These are phyloP conservation scores for Boletus subparvulus DNA, from an alignment of 768 basidiomycete species.

Conservation along the genomic window DNA sequence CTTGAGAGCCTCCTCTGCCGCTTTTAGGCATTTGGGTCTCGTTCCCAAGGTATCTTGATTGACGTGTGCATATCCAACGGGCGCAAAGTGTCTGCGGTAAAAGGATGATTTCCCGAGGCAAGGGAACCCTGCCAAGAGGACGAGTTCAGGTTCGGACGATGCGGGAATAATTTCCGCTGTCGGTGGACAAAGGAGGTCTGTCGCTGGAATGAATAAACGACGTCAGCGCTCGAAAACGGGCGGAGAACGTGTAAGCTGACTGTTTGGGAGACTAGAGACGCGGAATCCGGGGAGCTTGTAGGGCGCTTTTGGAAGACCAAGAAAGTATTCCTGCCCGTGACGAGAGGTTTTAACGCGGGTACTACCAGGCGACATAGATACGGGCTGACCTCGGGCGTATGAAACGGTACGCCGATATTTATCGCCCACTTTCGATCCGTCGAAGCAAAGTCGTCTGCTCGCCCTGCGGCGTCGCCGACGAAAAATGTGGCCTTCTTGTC, in stretches of 20 bases:
- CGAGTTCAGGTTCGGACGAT: constrained; percentile 40
- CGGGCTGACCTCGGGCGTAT: constrained; percentile 74
- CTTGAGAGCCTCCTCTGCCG: constrained; percentile 52
- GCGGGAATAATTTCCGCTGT: constrained; percentile 16
- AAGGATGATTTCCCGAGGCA: constrained; percentile 82
- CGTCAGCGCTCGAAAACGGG: neutral
- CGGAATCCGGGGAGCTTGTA: constrained; percentile 67
- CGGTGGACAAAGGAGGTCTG: constrained; percentile 34
- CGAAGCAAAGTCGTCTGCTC: constrained; percentile 71
- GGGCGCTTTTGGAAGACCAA: constrained; percentile 45
- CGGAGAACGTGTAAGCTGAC: constrained; percentile 14
- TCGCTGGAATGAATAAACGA: constrained; percentile 29
- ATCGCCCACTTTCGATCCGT: constrained; percentile 86
- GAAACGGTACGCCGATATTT: constrained; percentile 71
- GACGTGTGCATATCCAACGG: constrained; percentile 72
- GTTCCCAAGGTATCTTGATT: constrained; percentile 83
- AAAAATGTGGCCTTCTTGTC: constrained; percentile 71
- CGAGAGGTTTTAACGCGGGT: neutral
- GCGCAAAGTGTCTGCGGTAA: constrained; percentile 65
- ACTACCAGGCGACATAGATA: neutral
- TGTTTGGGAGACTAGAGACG: constrained; percentile 44
- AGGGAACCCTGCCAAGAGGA: constrained; percentile 63
- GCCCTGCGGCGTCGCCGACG: constrained; percentile 89
- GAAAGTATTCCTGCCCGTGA: constrained; percentile 72
- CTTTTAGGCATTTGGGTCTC: constrained; percentile 72